These are phyloP conservation scores for Apiospora koreana DNA, from an alignment of 2,329 filamentous ascomycete genomes.

Conservation along the genomic window DNA sequence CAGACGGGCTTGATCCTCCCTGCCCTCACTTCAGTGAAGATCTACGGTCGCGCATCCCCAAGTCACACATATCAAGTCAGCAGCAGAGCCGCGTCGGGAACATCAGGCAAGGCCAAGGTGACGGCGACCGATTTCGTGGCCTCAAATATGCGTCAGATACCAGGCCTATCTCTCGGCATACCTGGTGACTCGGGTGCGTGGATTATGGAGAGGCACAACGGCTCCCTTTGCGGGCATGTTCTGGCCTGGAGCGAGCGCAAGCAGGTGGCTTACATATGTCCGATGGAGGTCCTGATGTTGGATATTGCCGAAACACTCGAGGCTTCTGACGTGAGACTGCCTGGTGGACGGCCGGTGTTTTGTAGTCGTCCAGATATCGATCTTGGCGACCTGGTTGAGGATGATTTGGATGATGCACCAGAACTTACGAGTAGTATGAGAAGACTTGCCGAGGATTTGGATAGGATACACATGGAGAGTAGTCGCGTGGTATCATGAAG, in stretches of 20 bases:
- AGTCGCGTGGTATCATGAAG: neutral
- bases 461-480: conserved; percentile 26
- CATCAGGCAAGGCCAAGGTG: conserved; percentile 14
- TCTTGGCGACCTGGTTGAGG: conserved; percentile 29
- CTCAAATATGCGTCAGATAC: conserved; percentile 22
- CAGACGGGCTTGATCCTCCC: conserved; percentile 77
- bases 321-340: conserved; percentile 70
- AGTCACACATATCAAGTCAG: conserved; percentile 69
- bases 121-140: conserved; percentile 12
- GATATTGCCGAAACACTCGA: conserved; percentile 82
- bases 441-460: conserved; percentile 25
- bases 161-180: conserved; percentile 55
- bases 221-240: conserved; percentile 84
- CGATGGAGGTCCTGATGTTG: conserved; percentile 86
- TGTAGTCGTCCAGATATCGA: conserved; percentile 30
- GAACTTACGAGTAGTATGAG: neutral
- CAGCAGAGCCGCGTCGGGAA: conserved; percentile 33
- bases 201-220: conserved; percentile 80
- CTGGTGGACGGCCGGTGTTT: conserved; percentile 53
- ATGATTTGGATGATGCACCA: conserved; percentile 14
- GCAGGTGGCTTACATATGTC: conserved; percentile 86
- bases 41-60: conserved; percentile 80
- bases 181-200: conserved; percentile 93
- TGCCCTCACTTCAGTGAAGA: conserved; percentile 80
- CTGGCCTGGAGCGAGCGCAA: conserved; percentile 83